Conservation (phyloP, 345 rosid genomes). For the Hypericum androsaemum region DNA sequence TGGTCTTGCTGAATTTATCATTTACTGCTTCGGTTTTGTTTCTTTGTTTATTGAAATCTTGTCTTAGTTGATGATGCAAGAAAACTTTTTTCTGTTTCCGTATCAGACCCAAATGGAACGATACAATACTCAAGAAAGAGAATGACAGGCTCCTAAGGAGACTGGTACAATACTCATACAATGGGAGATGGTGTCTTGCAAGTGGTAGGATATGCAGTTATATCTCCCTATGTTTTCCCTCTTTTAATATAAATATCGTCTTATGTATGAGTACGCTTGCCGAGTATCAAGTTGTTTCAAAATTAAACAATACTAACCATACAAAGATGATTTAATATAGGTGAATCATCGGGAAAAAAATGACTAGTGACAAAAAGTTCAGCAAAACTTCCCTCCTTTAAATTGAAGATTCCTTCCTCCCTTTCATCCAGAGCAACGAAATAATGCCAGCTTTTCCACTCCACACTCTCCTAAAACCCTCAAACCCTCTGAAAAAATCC, state of each 20-base stretch:
- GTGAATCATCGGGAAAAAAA: too few relatives aligned
- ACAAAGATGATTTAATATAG: conserved; percentile 51
- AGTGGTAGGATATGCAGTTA: conserved; percentile 33
- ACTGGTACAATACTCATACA: conserved; percentile 37
- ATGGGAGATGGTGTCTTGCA: conserved; percentile 44
- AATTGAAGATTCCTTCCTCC: too few relatives aligned
- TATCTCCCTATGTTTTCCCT: too few relatives aligned
- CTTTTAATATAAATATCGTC: too few relatives aligned
- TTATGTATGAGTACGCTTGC: conserved; percentile 43
- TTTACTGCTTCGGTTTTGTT: background rate
- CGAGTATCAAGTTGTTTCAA: conserved; percentile 63
- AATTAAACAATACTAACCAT: conserved; percentile 45
- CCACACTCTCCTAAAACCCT: background rate
- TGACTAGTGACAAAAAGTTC: too few relatives aligned
- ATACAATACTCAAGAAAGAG: conserved; percentile 46
- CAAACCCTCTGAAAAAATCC: background rate
- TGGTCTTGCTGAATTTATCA: conserved; percentile 9
- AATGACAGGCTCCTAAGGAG: conserved; percentile 54
- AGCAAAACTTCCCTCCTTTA: too few relatives aligned
- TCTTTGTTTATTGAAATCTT: background rate
- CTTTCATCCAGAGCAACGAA: too few relatives aligned
- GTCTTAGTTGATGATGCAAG: background rate
- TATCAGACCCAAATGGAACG: conserved; percentile 67
- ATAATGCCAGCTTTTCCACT: background rate
- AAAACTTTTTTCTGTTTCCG: too few relatives aligned